Evolutionary conservation across 2,329 filamentous ascomycete genomes (phyloP), one percentile per base, ranked within the genome.

Genomic region (Aspergillus puulaauensis): DNA sequence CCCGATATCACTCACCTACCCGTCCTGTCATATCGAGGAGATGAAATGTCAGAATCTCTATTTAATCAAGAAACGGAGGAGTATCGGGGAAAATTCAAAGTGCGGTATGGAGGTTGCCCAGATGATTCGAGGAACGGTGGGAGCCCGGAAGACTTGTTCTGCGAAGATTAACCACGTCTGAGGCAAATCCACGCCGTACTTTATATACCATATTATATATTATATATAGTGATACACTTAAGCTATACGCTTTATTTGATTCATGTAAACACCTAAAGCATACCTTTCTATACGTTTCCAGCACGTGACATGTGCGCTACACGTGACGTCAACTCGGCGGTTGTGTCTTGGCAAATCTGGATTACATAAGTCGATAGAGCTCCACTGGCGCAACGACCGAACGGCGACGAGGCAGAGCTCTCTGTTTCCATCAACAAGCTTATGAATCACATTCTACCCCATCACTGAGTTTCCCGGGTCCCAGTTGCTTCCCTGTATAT

Each of bases 41-140:
- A 78, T 19, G 33, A 47, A 19, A 35, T 66, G 14, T 61, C 62
- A 66, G n/a, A 73, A 78, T 11, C 72, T 70, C 2, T 61, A 76
- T 1, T 69, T 66, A 4, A 76, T 77, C 67, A 70, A 2, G 72
- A 74, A 2, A 82, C 86, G 2, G 60, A 71, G 1, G 75, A 80
- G 6, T 91, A 87, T 66, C 77, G 83, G 4, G 67, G 74, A 0
- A 67, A 77, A 14, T 93, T 95, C 68, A 83, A 86, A 44, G 73
- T 75, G 52, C 77, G 83, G 3, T 81, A 91, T 14, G 91, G 91
- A n/a, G 84, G 83, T 1, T 96, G 91, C 66, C 70, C 71, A 23
- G 71, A 68, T 2, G 71, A 75, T 8, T 52, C 69, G 69, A 24
- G 69, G 66, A 56, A 68, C 17, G 66, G 72, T 64, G 66, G 65